Conservation (phyloP, 192 early-diverging fungal species). For the Coemansia sp. region DNA sequence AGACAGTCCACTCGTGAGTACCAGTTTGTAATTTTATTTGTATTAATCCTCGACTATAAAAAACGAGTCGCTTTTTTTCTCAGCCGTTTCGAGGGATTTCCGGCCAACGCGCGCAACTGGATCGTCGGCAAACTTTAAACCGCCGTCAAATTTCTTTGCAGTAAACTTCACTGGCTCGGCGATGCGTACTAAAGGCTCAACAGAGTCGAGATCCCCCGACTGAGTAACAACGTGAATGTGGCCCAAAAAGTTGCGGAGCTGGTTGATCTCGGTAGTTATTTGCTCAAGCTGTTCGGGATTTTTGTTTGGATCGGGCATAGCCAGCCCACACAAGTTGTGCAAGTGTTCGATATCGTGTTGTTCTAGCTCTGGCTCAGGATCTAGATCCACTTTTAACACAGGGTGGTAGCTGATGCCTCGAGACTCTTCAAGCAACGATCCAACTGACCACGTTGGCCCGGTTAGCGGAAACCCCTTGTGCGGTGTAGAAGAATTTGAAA, state of each 20-base stretch:
- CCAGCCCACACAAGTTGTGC: slow-evolving; percentile 31
- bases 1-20: slow-evolving; percentile 2
- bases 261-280: slow-evolving; percentile 24
- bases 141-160: slow-evolving; percentile 5
- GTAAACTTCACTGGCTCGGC: slow-evolving; percentile 34
- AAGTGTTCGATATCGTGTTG: slow-evolving; percentile 18
- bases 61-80: slow-evolving; percentile 24
- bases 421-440: slow-evolving; percentile 18
- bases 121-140: slow-evolving; percentile 3
- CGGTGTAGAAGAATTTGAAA: neutral
- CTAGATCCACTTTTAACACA: neutral
- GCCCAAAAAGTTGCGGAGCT: slow-evolving; percentile 43
- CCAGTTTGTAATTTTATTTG: neutral
- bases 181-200: slow-evolving; percentile 36
- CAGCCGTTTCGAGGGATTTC: slow-evolving; percentile 12
- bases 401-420: neutral
- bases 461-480: slow-evolving; percentile 16
- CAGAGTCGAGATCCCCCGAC: slow-evolving; percentile 22
- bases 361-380: slow-evolving; percentile 14
- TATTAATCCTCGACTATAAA: slow-evolving; percentile 34
- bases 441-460: slow-evolving; percentile 27
- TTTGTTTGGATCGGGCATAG: slow-evolving; percentile 16
- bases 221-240: slow-evolving; percentile 24
- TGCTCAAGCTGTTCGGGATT: slow-evolving; percentile 12
- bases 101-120: slow-evolving; percentile 10